A percentile compares a stretch with the other conserved stretches of the same genome.
Conservation (phyloP, 768 basidiomycete genomes). For the Amanita fuliginea region DNA sequence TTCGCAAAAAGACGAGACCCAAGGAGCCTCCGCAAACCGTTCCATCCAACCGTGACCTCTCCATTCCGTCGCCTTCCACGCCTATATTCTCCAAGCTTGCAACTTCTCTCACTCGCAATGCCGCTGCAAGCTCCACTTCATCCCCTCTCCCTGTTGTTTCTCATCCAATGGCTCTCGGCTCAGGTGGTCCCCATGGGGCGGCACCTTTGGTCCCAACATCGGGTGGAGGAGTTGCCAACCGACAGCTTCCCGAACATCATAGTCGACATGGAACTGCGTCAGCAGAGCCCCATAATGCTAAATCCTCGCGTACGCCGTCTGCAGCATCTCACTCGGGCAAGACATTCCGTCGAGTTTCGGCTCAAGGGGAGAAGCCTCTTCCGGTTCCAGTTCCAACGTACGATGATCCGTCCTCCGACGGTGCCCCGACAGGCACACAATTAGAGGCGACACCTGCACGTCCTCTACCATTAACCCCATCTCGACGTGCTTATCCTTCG, state of each 20-base stretch:
- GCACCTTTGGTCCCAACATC: background rate
- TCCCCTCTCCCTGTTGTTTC: conserved; percentile 13
- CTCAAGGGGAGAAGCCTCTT: conserved; percentile 17
- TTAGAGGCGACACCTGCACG: conserved; percentile 6
- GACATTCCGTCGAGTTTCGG: conserved; percentile 8
- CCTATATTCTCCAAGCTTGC: conserved; percentile 33
- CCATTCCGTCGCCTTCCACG: conserved; percentile 20
- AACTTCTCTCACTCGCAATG: background rate
- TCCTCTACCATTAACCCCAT: conserved; percentile 2
- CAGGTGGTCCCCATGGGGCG: background rate
- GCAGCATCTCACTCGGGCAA: background rate
- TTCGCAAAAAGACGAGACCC: conserved; percentile 38
- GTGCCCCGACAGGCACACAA: background rate
- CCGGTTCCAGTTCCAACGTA: conserved; percentile 11
- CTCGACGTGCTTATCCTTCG: background rate
- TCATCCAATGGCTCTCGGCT: conserved; percentile 20
- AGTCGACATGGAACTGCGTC: background rate
- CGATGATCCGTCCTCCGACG: conserved; percentile 6
- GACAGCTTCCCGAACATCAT: background rate
- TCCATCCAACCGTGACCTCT: background rate
- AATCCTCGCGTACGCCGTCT: background rate
- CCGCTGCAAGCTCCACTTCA: background rate
- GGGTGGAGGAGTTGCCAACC: background rate
- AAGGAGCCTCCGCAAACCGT: conserved; percentile 12
- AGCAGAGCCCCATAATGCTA: too few species aligned